Base-by-base conservation (phyloP, 2,329 filamentous ascomycete species). In the Ophiostoma ulmi region DNA sequence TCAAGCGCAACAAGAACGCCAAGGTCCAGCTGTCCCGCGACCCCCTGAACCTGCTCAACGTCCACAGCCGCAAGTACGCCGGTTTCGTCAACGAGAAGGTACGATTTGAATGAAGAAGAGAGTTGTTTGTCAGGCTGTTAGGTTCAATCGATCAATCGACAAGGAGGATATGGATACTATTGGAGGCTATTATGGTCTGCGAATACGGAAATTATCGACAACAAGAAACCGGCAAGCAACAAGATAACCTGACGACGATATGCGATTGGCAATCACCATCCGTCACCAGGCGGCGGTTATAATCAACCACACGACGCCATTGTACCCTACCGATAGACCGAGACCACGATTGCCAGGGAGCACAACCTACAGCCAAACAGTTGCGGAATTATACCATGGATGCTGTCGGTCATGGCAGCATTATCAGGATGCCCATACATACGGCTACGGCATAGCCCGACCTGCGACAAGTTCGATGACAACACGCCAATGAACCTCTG, bases 21-120 rank as follows among this genome's bases (percentile, higher is more conserved):
- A 91, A 92, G 81, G 86, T 91, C 77, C 91, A 92, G 84, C 93
- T 99, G 88, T 98, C 94, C 77, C 91, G 91, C 78, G 94, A 98
- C 81, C 92, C 94, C 78, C 84, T 97, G 77, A 99, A 98, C 89
- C 84, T 98, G 83, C 87, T 84, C 82, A 98, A 97, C 90, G 86
- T 90, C 84, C 91, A 97, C 87, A 90, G 87, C 78, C 91, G 92
- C 85, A 98, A 97, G 92, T 88, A 97, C 83, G 92, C 92, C 78
- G 95, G 95, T 79, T 96, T 93, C 83, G 89, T 92, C 83, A 97
- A 97, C 86, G 88, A 90, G 81, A 95, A 97, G 91, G 93, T 95
- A 91, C 76, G 72, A 73, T 63, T 72, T 22, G 14, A 31, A 73
- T 69, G 31, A 35, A n/a, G n/a, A 20, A 17, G 36, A 39, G 38